A percentile compares a stretch with the other conserved stretches of the same genome.
Evolutionary conservation across 2,329 filamentous ascomycete genomes (phyloP).

Genomic region (Clonostachys solani): DNA sequence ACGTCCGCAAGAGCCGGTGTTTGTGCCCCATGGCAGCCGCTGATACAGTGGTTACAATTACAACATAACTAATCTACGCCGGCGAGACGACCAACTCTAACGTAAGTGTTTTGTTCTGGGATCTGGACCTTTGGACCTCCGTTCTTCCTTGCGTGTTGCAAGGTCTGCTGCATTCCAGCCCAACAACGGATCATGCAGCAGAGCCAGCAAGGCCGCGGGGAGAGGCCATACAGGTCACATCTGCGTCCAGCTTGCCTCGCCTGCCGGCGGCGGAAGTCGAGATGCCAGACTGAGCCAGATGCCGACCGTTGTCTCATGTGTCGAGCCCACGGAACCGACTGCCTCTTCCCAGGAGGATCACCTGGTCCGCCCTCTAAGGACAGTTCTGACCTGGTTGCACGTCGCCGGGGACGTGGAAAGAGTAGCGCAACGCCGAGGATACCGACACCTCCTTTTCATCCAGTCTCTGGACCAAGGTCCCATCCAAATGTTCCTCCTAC

Average conservation of each 20-base stretch:
- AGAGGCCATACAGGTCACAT: constrained; percentile 55
- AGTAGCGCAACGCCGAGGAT: background rate
- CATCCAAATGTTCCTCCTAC: background rate
- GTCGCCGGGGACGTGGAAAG: background rate
- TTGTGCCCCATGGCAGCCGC: too few relatives aligned
- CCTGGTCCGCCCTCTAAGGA: constrained; percentile 8
- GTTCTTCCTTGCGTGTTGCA: too few relatives aligned
- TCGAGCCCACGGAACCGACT: constrained; percentile 52
- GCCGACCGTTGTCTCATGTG: constrained; percentile 52
- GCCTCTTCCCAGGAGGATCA: constrained; percentile 37
- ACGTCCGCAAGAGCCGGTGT: too few relatives aligned
- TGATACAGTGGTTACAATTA: too few relatives aligned
- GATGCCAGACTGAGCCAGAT: constrained; percentile 53
- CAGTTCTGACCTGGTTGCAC: background rate
- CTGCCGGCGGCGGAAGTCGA: constrained; percentile 56
- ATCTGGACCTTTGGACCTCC: too few relatives aligned
- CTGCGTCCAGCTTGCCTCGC: constrained; percentile 55
- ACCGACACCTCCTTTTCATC: background rate
- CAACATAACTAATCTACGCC: too few relatives aligned
- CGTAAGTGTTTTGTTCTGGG: too few relatives aligned
- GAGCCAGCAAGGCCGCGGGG: background rate
- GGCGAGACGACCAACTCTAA: too few relatives aligned
- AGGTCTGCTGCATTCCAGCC: too few relatives aligned
- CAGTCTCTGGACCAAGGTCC: background rate
- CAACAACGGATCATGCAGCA: too few relatives aligned